Percentiles rank a stretch among this genome's conserved stretches.
phyloP scores from a whole-genome alignment of 2,329 filamentous ascomycete species.

The Clathrospora elynae region DNA sequence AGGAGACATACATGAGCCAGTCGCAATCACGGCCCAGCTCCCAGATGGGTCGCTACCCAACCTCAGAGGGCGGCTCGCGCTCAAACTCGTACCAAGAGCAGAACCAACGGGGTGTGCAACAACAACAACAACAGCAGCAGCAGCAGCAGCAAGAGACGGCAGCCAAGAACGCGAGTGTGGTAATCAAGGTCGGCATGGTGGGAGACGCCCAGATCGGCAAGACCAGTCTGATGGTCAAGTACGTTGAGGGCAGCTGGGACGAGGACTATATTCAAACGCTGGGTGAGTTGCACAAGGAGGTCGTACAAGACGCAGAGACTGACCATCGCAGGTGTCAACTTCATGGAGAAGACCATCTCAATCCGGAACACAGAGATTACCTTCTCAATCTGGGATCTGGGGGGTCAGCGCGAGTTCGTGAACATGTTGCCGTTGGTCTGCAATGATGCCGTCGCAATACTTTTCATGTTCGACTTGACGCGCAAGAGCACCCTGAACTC shows the following conservation, averaged over 20 bases:
- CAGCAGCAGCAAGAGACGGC: constrained; percentile 47
- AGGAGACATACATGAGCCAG: constrained; percentile 45
- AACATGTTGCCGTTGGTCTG: constrained; percentile 99
- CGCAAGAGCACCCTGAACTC: constrained; percentile 98
- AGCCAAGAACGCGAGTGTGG: constrained; percentile 68
- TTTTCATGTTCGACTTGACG: constrained; percentile 99
- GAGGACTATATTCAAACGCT: constrained; percentile 99
- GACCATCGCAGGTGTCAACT: constrained; percentile 78
- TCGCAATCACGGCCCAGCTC: constrained; percentile 56
- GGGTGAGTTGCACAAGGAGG: constrained; percentile 56
- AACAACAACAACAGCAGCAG: constrained; percentile 16
- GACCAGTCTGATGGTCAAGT: constrained; percentile 99
- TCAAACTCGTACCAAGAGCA: constrained; percentile 55
- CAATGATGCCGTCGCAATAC: constrained; percentile 96
- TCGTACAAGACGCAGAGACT: constrained; percentile 12
- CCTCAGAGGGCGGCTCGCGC: constrained; percentile 50
- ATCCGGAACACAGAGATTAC: constrained; percentile 99
- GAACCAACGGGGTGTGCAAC: constrained; percentile 51
- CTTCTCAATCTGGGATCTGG: constrained; percentile 98
- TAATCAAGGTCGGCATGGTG: constrained; percentile 99
- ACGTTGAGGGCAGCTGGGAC: constrained; percentile 98
- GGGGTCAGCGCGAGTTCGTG: constrained; percentile 97
- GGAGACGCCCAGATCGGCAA: constrained; percentile 99
- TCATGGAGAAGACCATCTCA: constrained; percentile 99
- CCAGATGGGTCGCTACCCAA: constrained; percentile 54